A percentile compares a stretch with the other conserved stretches of the same genome.
phyloP scores from a whole-genome alignment of 768 basidiomycete genomes.

The Gymnopilus dilepis region DNA sequence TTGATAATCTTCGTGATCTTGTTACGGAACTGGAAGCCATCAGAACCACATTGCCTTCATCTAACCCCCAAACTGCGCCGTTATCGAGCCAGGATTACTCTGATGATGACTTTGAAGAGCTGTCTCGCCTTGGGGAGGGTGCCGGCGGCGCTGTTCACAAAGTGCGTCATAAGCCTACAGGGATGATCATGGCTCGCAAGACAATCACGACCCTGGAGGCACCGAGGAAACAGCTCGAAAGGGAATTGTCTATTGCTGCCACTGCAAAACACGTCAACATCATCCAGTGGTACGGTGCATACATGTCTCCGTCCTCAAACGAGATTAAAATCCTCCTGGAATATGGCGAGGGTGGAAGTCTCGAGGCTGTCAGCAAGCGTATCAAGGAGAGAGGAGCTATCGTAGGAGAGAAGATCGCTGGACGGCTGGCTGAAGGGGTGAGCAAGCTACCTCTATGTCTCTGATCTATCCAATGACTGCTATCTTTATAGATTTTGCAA shows the following conservation, averaged over 20 bases:
- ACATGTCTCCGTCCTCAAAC: conserved; percentile 82
- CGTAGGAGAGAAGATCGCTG: conserved; percentile 88
- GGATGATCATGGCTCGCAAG: conserved; percentile 90
- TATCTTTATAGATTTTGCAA: conserved; percentile 67
- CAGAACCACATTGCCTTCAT: conserved; percentile 28
- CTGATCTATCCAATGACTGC: conserved; percentile 20
- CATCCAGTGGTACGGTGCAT: conserved; percentile 91
- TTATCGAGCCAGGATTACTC: conserved; percentile 51
- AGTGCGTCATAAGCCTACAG: conserved; percentile 83
- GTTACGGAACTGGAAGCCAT: conserved; percentile 42
- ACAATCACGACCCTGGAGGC: conserved; percentile 91
- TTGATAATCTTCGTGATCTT: conserved; percentile 43
- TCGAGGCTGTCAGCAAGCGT: conserved; percentile 87
- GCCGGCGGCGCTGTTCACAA: conserved; percentile 97
- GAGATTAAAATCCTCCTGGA: conserved; percentile 98
- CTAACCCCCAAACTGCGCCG: conserved; percentile 22
- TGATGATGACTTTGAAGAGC: conserved; percentile 76
- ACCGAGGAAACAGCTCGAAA: conserved; percentile 88
- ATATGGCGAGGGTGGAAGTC: conserved; percentile 82
- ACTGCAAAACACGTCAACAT: conserved; percentile 87
- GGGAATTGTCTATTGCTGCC: conserved; percentile 91
- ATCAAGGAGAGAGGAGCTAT: conserved; percentile 80
- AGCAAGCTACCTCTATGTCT: conserved; percentile 31
- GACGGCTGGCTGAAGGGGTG: conserved; percentile 92
- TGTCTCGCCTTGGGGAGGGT: conserved; percentile 87